A percentile compares a stretch with the other conserved stretches of the same genome.
Conservation (phyloP, 495 filamentous ascomycete genomes). For the Neurospora discreta region DNA sequence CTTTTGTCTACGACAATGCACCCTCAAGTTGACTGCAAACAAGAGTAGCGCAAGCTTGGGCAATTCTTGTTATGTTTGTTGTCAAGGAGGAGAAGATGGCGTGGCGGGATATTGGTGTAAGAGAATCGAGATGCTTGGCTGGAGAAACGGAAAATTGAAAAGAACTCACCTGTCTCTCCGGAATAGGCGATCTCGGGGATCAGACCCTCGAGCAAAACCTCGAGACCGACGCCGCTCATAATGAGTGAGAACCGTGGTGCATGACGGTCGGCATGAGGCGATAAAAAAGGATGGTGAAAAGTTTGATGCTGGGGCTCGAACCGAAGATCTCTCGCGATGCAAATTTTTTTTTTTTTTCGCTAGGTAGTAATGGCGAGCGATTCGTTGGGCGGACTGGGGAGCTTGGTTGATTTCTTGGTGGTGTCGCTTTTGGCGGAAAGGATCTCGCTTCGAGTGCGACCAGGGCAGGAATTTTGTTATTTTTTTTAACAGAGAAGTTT, state of each 20-base stretch:
- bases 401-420: neutral
- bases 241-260: constrained; percentile 3
- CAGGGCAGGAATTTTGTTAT: neutral
- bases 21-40: neutral
- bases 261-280: neutral
- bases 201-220: constrained; percentile 60
- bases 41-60: neutral
- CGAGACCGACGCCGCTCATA: constrained; percentile 55
- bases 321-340: neutral
- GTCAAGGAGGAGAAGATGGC: neutral
- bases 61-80: neutral
- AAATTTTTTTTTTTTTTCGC: neutral
- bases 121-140: neutral
- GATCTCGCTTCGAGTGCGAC: neutral
- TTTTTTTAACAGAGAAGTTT: neutral
- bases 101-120: neutral
- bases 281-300: constrained; percentile 2
- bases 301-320: neutral
- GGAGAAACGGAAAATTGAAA: neutral
- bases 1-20: neutral
- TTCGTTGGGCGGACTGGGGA: neutral
- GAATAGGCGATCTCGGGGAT: constrained; percentile 58
- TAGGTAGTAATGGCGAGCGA: neutral
- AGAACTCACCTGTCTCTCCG: constrained; percentile 56
- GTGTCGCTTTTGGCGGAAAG: neutral